phyloP scores from a whole-genome alignment of 176 grass and related monocot genomes.

The Rhynchospora tenuis region DNA sequence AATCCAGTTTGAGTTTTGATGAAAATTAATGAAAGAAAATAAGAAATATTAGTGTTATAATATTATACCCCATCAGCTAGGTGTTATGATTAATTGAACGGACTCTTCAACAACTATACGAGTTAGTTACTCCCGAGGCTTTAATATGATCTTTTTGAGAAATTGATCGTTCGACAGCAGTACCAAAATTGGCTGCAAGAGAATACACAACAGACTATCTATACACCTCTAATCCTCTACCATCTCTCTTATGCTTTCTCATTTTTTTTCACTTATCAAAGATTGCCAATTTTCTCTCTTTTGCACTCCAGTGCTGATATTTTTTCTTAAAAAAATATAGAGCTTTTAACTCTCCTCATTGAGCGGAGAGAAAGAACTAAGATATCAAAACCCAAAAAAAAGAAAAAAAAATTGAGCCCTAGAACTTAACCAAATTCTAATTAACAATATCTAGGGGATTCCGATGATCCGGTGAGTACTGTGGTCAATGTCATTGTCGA shows the following conservation, averaged over 20 bases:
- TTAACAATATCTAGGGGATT: constrained; percentile 41
- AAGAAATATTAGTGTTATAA: no score
- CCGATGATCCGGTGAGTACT: constrained; percentile 48
- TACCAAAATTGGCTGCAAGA: neutral
- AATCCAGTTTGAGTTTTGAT: no score
- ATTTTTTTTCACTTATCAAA: neutral
- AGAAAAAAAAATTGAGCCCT: neutral
- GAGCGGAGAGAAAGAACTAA: neutral
- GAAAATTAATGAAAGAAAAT: no score
- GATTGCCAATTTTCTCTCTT: neutral
- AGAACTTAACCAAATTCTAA: constrained; percentile 10
- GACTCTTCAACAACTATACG: neutral
- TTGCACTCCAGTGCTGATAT: neutral
- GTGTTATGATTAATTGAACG: neutral
- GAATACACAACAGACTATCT: neutral
- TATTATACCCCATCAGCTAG: no score
- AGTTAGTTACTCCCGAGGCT: neutral
- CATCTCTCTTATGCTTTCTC: neutral
- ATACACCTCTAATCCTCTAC: neutral
- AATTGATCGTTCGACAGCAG: neutral
- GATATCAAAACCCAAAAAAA: neutral
- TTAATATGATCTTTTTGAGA: neutral
- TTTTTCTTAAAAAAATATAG: no score
- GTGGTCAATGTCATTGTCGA: constrained; percentile 63
- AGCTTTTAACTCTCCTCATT: neutral